Conservation (phyloP, 208 protist species). For the Novymonas esmeraldas region DNA sequence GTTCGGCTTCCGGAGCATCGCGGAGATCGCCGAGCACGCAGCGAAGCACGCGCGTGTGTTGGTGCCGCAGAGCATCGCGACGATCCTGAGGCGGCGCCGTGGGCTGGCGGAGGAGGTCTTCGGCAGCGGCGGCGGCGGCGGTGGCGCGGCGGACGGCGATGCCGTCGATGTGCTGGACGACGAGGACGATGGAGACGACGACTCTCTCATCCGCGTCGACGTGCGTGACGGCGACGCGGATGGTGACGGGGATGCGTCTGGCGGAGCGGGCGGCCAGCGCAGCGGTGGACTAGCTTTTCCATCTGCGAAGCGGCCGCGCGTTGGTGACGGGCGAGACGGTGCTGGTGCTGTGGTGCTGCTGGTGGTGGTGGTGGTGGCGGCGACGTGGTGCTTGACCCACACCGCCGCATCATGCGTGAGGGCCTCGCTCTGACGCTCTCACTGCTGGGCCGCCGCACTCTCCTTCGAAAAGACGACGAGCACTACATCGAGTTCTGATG, state of each 20-base stretch:
- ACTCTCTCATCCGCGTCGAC: constrained; percentile 70
- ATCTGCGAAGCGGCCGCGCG: constrained; percentile 14
- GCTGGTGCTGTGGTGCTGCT: too few species aligned
- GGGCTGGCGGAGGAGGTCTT: constrained; percentile 27
- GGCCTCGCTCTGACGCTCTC: constrained; percentile 61
- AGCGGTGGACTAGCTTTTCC: constrained; percentile 1
- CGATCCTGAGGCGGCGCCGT: constrained; percentile 36
- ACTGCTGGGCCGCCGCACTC: constrained; percentile 66
- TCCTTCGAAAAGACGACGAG: constrained; percentile 55
- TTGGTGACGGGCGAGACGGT: too few species aligned
- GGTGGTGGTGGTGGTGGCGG: background rate
- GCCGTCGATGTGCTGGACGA: constrained; percentile 26
- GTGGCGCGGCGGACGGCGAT: constrained; percentile 15
- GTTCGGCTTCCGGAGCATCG: constrained; percentile 68
- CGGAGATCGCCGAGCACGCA: constrained; percentile 46
- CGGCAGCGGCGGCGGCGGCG: constrained; percentile 6
- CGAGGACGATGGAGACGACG: constrained; percentile 60
- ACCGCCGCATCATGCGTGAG: constrained; percentile 48
- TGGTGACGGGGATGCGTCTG: background rate
- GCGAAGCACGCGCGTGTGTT: constrained; percentile 46
- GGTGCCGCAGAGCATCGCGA: constrained; percentile 60
- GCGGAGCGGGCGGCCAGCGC: background rate
- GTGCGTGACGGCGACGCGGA: constrained; percentile 35
- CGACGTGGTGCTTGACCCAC: constrained; percentile 30
- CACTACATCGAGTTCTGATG: constrained; percentile 78